Base-by-base conservation (phyloP, 306 rosid species). In the Coriaria nepalensis region DNA sequence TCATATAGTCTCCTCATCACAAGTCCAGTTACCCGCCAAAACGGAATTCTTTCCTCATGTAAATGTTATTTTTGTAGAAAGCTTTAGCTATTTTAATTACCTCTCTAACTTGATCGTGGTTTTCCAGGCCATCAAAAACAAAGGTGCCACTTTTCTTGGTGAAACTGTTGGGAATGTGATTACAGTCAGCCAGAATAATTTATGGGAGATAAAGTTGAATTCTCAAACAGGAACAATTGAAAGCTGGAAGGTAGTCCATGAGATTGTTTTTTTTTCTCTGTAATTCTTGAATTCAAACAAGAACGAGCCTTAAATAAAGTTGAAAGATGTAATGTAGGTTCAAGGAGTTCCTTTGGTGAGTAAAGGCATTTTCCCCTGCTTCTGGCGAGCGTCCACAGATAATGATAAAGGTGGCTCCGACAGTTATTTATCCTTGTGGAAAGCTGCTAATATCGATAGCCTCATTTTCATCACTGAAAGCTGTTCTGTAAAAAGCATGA, bases 341-440 rank as follows among this genome's bases (percentile, higher is more conserved):
- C 63, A 58, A 72, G 95, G 92, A 74, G 73, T 81, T 58, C 33
- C 72, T 45, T 48, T 90, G 57, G 64, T 81, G 73, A 70, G 44
- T 35, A 78, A 79, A 48, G 95, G 97, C 36, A 56, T 90, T 62
- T 43, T 68, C 10, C 97, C 97, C 61, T 68, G 87, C 72, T 84
- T 90, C 67, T 90, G 93, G 95, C 73, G 95, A 60, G 97, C 97
- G 47, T 78, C 95, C 8, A 90, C 68, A 0, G 97, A 90, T 55
- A 90, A 90, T 14, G 97, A 90, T 63, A 90, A 81, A 60, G 97
- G 97, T 2, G 80, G 48, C 4, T 9, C 56, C 13, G 9, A 10
- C 54, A 90, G 97, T 69, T 77, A 90, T 65, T 61, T 71, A 35
- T 70, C 90, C 43, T 68, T 15, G 60, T 90, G 97, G 97, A 82